Conservation (phyloP, 2,329 filamentous ascomycete species). For the Diplodia intermedia region DNA sequence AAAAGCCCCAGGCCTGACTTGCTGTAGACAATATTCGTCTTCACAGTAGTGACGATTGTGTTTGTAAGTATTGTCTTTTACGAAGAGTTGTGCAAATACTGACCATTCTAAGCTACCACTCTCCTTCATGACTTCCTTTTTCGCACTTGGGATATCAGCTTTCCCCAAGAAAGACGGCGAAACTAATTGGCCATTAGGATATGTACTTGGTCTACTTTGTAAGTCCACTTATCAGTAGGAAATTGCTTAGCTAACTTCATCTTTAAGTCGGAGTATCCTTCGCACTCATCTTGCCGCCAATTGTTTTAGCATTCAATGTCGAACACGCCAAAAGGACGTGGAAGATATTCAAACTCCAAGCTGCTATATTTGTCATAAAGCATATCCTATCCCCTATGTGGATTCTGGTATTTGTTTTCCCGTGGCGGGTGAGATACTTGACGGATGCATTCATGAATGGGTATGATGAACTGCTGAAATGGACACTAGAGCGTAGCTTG, state of each 20-base stretch:
- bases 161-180: constrained; percentile 40
- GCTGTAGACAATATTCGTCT: constrained; percentile 60
- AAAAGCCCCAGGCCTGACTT: too few species aligned
- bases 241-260: constrained; percentile 52
- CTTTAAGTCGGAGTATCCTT: constrained; percentile 57
- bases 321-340: too few species aligned
- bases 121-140: constrained; percentile 63
- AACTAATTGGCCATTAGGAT: constrained; percentile 48
- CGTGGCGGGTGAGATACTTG: too few species aligned
- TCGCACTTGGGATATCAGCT: constrained; percentile 58
- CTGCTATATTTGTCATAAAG: too few species aligned
- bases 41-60: constrained; percentile 65
- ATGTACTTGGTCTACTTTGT: constrained; percentile 45
- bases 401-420: too few species aligned
- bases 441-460: too few species aligned
- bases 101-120: too few species aligned
- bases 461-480: too few species aligned
- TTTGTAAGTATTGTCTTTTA: constrained; percentile 47
- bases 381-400: too few species aligned
- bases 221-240: constrained; percentile 42
- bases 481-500: too few species aligned
- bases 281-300: constrained; percentile 59
- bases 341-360: too few species aligned
- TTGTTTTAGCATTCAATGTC: constrained; percentile 53
- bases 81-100: too few species aligned